These are phyloP conservation scores for Umbelopsis ramanniana DNA, from an alignment of 192 early-diverging fungal genomes.

Conservation along the genomic window DNA sequence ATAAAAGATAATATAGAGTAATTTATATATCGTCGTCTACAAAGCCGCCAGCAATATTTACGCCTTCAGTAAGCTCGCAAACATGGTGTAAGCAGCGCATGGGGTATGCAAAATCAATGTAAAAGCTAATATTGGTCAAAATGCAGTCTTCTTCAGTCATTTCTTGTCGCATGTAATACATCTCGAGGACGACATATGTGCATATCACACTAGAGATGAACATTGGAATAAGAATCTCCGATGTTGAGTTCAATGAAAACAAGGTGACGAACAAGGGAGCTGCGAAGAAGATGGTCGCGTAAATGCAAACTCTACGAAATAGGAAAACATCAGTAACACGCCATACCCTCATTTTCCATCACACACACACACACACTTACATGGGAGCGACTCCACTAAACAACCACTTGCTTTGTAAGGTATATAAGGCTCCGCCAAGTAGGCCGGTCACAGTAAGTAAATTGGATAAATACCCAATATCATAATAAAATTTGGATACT, in stretches of 20 bases:
- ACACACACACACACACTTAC: background rate
- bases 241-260: constrained; percentile 22
- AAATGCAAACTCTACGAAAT: constrained; percentile 25
- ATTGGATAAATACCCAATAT: constrained; percentile 28
- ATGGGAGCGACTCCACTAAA: constrained; percentile 32
- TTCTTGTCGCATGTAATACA: constrained; percentile 35
- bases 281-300: constrained; percentile 28
- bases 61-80: constrained; percentile 38
- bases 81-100: constrained; percentile 42
- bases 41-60: constrained; percentile 19
- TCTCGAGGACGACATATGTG: constrained; percentile 32
- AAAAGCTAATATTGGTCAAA: constrained; percentile 33
- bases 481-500: constrained; percentile 34
- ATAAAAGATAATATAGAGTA: background rate
- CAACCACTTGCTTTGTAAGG: constrained; percentile 26
- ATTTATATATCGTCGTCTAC: constrained; percentile 20
- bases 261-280: constrained; percentile 24
- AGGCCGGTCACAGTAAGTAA: constrained; percentile 24
- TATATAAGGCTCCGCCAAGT: constrained; percentile 22
- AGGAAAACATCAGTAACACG: background rate
- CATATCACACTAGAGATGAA: constrained; percentile 25
- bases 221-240: constrained; percentile 31
- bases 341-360: no score
- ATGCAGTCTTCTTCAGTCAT: constrained; percentile 34
- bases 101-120: constrained; percentile 38